Evolutionary conservation across 768 basidiomycete genomes (phyloP).

Genomic region (Boletus sensibilis): DNA sequence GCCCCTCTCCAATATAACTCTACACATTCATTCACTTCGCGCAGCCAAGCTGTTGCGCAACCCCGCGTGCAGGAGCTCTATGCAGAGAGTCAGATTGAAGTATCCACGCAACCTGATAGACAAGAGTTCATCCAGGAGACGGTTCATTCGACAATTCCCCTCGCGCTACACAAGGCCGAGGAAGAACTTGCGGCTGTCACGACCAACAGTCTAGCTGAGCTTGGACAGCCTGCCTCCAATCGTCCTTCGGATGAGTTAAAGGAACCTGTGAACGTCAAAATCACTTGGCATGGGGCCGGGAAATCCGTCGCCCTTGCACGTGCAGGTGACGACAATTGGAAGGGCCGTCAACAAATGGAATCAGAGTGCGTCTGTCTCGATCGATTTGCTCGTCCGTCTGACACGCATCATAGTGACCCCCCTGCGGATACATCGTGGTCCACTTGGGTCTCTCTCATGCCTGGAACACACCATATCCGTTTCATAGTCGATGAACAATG

Average conservation of each 20-base stretch:
- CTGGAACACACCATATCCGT: constrained; percentile 91
- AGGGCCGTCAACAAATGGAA: constrained; percentile 63
- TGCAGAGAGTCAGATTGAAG: constrained; percentile 34
- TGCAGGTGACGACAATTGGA: constrained; percentile 76
- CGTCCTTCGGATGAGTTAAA: constrained; percentile 28
- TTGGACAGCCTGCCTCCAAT: constrained; percentile 19
- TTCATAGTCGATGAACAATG: constrained; percentile 93
- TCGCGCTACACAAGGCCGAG: constrained; percentile 44
- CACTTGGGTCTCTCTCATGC: constrained; percentile 56
- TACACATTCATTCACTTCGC: constrained; percentile 40
- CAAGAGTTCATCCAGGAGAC: constrained; percentile 53
- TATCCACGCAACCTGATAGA: constrained; percentile 30
- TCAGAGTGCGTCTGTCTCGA: constrained; percentile 48
- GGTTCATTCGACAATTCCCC: constrained; percentile 62
- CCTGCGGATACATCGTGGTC: constrained; percentile 38
- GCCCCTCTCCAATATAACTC: constrained; percentile 42
- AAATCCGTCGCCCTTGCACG: constrained; percentile 64
- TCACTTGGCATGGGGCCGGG: constrained; percentile 67
- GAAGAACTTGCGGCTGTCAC: constrained; percentile 21
- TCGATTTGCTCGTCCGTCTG: constrained; percentile 13
- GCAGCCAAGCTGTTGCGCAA: constrained; percentile 35
- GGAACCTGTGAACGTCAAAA: constrained; percentile 44
- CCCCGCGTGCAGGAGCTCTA: constrained; percentile 49
- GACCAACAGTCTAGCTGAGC: constrained; percentile 14
- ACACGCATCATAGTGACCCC: constrained; percentile 26